A percentile compares a stretch with the other conserved stretches of the same genome.
Conservation (phyloP, 805 yeast genomes). For the Lachancea sp. region DNA sequence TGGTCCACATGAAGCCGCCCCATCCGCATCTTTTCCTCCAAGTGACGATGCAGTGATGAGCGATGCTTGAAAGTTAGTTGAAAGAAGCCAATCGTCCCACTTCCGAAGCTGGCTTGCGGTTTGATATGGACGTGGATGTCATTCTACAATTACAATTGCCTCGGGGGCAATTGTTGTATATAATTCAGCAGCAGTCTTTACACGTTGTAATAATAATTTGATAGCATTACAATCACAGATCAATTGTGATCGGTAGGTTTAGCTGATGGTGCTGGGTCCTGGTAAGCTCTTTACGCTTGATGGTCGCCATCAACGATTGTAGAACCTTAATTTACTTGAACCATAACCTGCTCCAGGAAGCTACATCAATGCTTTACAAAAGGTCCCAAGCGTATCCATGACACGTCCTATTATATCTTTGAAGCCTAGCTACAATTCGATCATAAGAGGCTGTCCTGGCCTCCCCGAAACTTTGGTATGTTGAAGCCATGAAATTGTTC, state of each 20-base stretch:
- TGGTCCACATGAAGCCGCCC: not conserved
- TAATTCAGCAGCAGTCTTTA: not conserved
- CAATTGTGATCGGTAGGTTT: too few relatives aligned
- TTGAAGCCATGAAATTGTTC: constrained; percentile 7
- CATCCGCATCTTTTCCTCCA: not conserved
- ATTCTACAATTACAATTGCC: not conserved
- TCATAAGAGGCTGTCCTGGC: constrained; percentile 64
- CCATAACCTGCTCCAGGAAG: too few relatives aligned
- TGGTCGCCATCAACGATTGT: not conserved
- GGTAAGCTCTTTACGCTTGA: not conserved
- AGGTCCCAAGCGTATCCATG: constrained; percentile 8
- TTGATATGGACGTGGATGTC: constrained; percentile 4
- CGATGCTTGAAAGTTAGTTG: not conserved
- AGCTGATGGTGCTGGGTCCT: too few relatives aligned
- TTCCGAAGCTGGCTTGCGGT: constrained; percentile 7
- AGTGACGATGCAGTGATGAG: constrained; percentile 3
- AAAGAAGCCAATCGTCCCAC: not conserved
- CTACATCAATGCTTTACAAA: too few relatives aligned
- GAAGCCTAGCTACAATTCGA: constrained; percentile 46
- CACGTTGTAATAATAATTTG: not conserved
- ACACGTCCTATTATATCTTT: constrained; percentile 33
- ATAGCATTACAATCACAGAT: not conserved
- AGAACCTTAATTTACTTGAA: not conserved
- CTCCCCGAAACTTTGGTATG: constrained; percentile 47
- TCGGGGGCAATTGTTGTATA: not conserved